phyloP scores from a whole-genome alignment of 2,329 filamentous ascomycete genomes.

The Parascedosporium putredinis region DNA sequence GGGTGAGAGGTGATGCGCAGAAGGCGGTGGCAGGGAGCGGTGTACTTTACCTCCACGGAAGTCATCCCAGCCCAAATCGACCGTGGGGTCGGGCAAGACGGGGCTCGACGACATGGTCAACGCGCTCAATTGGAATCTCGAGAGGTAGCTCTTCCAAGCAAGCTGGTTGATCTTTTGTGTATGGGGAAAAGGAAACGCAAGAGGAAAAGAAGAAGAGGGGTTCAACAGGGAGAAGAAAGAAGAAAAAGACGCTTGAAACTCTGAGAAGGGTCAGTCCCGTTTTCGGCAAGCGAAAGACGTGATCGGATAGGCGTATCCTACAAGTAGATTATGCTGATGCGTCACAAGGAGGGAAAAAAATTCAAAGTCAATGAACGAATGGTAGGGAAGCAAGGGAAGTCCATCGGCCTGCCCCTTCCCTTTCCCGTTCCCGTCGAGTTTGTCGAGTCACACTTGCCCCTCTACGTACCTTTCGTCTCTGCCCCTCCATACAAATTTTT shows the following conservation, averaged over 20 bases:
- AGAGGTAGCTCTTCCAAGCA: no score
- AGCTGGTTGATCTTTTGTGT: no score
- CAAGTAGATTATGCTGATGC: neutral
- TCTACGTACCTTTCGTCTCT: no score
- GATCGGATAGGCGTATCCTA: no score
- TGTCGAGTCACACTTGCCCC: neutral
- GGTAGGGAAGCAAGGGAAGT: no score
- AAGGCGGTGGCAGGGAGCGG: neutral
- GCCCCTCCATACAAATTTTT: no score
- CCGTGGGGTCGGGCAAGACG: conserved; percentile 51
- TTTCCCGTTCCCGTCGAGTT: neutral
- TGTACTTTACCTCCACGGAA: conserved; percentile 36
- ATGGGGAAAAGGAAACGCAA: neutral
- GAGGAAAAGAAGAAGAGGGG: neutral
- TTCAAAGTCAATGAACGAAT: no score
- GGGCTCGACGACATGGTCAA: conserved; percentile 7
- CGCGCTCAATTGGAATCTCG: conserved; percentile 5
- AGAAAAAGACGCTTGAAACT: no score
- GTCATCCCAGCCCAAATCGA: conserved; percentile 56
- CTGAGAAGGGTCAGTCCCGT: no score
- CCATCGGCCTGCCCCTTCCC: neutral
- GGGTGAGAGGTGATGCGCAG: no score
- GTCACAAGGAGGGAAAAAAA: neutral
- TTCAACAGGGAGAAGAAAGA: neutral
- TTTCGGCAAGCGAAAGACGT: neutral